Evolutionary conservation across 192 early-diverging fungal species (phyloP).

Genomic region (Entomortierella lignicola): DNA sequence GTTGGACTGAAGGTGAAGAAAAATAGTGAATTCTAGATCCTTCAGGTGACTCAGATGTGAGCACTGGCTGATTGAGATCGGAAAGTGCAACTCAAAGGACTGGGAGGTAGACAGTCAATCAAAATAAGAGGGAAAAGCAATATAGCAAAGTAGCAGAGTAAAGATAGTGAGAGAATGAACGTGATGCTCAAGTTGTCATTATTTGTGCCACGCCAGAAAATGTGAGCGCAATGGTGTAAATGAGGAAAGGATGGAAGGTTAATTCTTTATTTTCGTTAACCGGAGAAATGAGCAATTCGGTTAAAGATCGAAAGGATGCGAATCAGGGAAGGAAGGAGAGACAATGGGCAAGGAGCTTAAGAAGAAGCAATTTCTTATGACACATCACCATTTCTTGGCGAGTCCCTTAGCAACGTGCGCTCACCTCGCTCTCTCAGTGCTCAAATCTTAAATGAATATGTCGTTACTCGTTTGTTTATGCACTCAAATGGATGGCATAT

Average conservation of each 20-base stretch:
- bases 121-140: too few species aligned
- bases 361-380: background rate
- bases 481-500: too few species aligned
- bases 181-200: background rate
- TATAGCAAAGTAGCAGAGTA: background rate
- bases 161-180: background rate
- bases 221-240: background rate
- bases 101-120: too few species aligned
- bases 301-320: background rate
- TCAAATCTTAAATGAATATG: background rate
- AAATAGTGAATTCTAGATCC: constrained; percentile 65
- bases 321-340: background rate
- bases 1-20: constrained; percentile 1
- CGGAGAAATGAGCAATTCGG: background rate
- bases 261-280: too few species aligned
- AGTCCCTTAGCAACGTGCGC: background rate
- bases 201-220: background rate
- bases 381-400: background rate
- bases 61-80: too few species aligned
- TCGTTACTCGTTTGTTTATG: background rate
- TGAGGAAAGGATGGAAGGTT: background rate
- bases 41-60: too few species aligned
- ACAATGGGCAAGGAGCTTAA: background rate
- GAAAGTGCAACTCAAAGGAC: too few species aligned
- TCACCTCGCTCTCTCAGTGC: background rate